A percentile compares a stretch with the other conserved stretches of the same genome.
These are phyloP conservation scores for Hypoxylon crocopeplum DNA, from an alignment of 495 filamentous ascomycete species.

Conservation along the genomic window DNA sequence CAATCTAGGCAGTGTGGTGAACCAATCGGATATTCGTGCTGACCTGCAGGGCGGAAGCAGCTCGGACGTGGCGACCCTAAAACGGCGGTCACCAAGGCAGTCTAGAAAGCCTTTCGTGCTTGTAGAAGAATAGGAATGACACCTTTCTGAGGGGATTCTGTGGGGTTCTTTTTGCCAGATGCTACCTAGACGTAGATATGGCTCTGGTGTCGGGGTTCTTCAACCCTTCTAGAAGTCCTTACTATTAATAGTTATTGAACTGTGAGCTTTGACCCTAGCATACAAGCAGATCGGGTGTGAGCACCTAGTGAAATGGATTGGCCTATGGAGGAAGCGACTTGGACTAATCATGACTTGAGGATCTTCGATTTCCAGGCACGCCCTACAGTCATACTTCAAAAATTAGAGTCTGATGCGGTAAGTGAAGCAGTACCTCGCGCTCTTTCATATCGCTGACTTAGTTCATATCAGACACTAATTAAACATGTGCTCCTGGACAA, in stretches of 20 bases:
- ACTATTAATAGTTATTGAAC: neutral
- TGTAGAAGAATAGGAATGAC: no score
- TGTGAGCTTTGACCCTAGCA: neutral
- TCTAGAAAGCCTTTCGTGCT: neutral
- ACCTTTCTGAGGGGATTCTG: no score
- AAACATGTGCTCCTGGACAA: conserved; percentile 2
- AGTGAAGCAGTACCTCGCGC: neutral
- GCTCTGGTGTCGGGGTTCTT: no score
- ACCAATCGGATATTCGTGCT: neutral
- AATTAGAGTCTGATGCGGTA: conserved; percentile 4
- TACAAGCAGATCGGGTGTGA: neutral
- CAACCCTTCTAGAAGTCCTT: neutral
- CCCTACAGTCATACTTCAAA: conserved; percentile 2
- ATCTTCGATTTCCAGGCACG: neutral
- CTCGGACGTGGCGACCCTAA: no score
- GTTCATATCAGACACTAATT: neutral
- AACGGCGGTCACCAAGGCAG: neutral
- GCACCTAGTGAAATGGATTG: conserved; percentile 12
- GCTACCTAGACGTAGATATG: no score
- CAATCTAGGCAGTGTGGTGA: neutral
- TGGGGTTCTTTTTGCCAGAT: no score
- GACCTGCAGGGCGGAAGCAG: neutral
- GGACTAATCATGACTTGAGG: conserved; percentile 7
- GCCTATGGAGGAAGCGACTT: conserved; percentile 11
- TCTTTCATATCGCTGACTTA: conserved; percentile 2